Conservation (phyloP, 208 protist genomes). For the Entamoeba histolytica region DNA sequence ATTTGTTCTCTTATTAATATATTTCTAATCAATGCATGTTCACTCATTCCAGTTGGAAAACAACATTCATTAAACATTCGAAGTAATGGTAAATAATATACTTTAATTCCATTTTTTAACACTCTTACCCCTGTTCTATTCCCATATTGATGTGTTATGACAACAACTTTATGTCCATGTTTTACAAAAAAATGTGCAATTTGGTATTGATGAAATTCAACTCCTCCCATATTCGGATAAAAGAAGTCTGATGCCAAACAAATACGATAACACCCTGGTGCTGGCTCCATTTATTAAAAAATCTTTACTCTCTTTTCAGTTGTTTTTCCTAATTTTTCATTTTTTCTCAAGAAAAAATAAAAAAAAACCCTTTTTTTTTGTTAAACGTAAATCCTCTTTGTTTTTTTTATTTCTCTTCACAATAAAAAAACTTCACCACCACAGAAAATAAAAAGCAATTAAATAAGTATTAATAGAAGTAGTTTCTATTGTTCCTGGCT, state of each 20-base stretch:
- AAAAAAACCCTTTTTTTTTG: too few relatives aligned
- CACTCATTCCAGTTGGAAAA: constrained; percentile 54
- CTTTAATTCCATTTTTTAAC: constrained; percentile 77
- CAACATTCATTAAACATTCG: constrained; percentile 55
- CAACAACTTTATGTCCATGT: constrained; percentile 71
- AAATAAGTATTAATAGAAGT: too few relatives aligned
- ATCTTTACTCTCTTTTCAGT: too few relatives aligned
- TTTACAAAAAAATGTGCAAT: constrained; percentile 70
- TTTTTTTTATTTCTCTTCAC: too few relatives aligned
- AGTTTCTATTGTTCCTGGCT: too few relatives aligned
- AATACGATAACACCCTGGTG: neutral
- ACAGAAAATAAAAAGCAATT: too few relatives aligned
- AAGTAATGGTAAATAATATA: constrained; percentile 80
- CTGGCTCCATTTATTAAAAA: neutral
- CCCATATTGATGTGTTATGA: constrained; percentile 74
- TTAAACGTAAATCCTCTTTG: too few relatives aligned
- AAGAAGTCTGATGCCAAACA: constrained; percentile 81
- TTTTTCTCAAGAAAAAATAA: too few relatives aligned
- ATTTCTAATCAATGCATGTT: constrained; percentile 60
- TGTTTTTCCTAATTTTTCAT: too few relatives aligned
- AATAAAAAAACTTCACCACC: too few relatives aligned
- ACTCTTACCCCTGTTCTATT: constrained; percentile 71
- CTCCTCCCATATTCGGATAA: constrained; percentile 83
- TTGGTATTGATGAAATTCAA: constrained; percentile 86
- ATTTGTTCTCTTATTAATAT: constrained; percentile 77